A percentile compares a stretch with the other conserved stretches of the same genome.
Conservation (phyloP, 768 basidiomycete species). For the Sporobolomyces roseus region DNA sequence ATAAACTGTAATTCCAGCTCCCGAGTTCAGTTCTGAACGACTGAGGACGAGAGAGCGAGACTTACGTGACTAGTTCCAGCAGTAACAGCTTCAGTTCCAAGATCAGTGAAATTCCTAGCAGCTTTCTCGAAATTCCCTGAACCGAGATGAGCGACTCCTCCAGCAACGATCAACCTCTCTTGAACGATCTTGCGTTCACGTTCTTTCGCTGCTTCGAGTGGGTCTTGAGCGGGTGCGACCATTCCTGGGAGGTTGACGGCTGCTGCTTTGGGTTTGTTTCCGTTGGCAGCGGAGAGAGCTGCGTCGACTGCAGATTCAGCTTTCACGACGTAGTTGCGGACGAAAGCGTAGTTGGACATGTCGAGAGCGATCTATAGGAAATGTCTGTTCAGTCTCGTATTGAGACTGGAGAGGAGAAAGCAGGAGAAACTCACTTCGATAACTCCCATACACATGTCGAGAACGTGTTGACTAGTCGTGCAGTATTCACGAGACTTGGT, state of each 20-base stretch:
- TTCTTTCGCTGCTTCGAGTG: constrained; percentile 52
- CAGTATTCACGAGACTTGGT: constrained; percentile 92
- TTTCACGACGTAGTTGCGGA: constrained; percentile 90
- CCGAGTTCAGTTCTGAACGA: not conserved
- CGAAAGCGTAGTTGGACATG: constrained; percentile 77
- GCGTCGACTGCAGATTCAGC: constrained; percentile 86
- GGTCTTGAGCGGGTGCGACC: constrained; percentile 42
- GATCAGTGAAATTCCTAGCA: constrained; percentile 58
- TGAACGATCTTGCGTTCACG: constrained; percentile 66
- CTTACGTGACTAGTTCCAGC: constrained; percentile 8
- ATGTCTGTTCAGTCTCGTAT: not conserved
- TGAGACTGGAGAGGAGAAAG: too few species aligned
- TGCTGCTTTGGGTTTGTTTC: constrained; percentile 7
- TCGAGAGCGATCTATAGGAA: constrained; percentile 68
- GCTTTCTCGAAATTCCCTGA: constrained; percentile 74
- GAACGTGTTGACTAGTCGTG: constrained; percentile 81
- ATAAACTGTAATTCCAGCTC: constrained; percentile 57
- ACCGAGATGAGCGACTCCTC: constrained; percentile 69
- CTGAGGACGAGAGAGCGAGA: not conserved
- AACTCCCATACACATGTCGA: constrained; percentile 70
- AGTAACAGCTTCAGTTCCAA: constrained; percentile 39
- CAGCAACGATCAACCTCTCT: constrained; percentile 75
- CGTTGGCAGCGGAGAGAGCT: not conserved
- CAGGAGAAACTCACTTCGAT: constrained; percentile 48
- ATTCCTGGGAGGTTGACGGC: constrained; percentile 45